Evolutionary conservation across 1,284 basidiomycete species (phyloP).

Genomic region (Boletus semigastroideus): DNA sequence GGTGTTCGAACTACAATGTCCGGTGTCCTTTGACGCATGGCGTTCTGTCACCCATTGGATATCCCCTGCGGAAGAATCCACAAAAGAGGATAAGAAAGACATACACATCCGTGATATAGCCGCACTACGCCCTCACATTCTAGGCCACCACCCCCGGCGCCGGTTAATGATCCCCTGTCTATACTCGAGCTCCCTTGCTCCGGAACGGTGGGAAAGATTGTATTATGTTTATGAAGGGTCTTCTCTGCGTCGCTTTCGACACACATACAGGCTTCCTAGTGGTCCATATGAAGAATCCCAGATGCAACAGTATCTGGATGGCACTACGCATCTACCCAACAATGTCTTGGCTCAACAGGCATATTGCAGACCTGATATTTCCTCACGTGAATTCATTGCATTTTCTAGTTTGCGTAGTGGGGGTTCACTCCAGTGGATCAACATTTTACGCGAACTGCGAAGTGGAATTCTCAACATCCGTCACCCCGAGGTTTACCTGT

Average conservation of each 20-base stretch:
- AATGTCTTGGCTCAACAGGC: neutral
- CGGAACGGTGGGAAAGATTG: neutral
- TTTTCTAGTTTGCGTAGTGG: neutral
- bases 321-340: neutral
- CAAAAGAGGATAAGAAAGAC: too few relatives aligned
- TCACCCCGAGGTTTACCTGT: neutral
- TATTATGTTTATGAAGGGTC: neutral
- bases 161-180: too few relatives aligned
- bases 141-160: too few relatives aligned
- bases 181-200: neutral
- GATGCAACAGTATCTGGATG: neutral
- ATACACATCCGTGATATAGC: too few relatives aligned
- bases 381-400: neutral
- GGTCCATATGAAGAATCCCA: neutral
- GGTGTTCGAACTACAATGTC: too few relatives aligned
- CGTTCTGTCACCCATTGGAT: too few relatives aligned
- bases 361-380: neutral
- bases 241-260: too few relatives aligned
- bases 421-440: constrained; percentile 1
- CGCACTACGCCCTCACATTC: too few relatives aligned
- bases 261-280: neutral
- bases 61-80: too few relatives aligned
- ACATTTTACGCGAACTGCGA: neutral
- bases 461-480: neutral
- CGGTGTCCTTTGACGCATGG: too few relatives aligned